These are phyloP conservation scores for Forsythia viridissima DNA, from an alignment of 257 asterid species.

Conservation along the genomic window DNA sequence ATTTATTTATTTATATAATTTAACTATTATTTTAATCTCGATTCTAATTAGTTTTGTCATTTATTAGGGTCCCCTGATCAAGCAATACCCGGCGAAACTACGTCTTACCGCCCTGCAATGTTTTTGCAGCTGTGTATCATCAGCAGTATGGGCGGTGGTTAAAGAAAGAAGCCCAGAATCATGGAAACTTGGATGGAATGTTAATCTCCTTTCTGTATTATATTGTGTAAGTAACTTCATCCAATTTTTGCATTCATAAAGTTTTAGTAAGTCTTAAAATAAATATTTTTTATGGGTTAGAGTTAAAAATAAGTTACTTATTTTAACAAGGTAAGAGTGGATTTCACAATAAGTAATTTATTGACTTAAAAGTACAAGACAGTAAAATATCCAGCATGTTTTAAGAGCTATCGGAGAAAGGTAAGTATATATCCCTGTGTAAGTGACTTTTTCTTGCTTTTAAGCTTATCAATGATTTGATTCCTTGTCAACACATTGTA, in stretches of 20 bases:
- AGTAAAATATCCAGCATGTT: neutral
- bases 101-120: slow-evolving; percentile 50
- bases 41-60: neutral
- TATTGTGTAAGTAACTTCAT: slow-evolving; percentile 45
- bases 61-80: slow-evolving; percentile 38
- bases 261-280: no score
- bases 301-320: neutral
- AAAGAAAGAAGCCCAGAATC: slow-evolving; percentile 37
- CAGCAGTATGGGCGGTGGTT: slow-evolving; percentile 41
- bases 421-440: no score
- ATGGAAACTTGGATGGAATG: slow-evolving; percentile 61
- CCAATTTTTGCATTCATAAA: no score
- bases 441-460: neutral
- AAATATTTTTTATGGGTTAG: neutral
- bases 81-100: slow-evolving; percentile 50
- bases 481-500: slow-evolving; percentile 8
- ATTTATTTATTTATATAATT: neutral
- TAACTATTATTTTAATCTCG: no score
- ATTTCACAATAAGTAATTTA: no score
- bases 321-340: neutral
- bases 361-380: neutral
- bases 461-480: neutral
- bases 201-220: slow-evolving; percentile 37
- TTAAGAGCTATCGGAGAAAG: no score
- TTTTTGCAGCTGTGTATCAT: slow-evolving; percentile 43